Evolutionary conservation across 306 rosid species (phyloP).

Genomic region (Prunus kanzakura): DNA sequence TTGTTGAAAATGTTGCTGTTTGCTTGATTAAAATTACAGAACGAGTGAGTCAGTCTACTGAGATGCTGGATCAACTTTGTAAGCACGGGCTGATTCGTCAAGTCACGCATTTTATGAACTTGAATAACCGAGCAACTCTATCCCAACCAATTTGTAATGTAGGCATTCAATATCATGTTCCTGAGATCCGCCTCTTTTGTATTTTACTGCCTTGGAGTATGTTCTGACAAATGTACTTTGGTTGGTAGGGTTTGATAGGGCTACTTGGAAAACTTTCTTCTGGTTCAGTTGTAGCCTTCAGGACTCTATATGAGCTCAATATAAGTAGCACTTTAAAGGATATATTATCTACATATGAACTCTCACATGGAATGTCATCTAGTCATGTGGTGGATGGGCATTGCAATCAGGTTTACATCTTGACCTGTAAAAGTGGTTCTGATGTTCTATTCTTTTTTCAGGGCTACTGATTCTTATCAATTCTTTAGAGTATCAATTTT

Average conservation of each 20-base stretch:
- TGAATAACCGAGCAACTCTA: constrained; percentile 57
- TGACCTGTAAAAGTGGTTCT: constrained; percentile 10
- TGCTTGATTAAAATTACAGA: constrained; percentile 82
- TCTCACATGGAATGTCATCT: constrained; percentile 68
- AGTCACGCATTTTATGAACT: constrained; percentile 57
- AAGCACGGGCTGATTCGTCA: constrained; percentile 74
- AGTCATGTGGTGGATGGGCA: constrained; percentile 67
- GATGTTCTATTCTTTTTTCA: constrained; percentile 13
- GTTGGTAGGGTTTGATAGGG: constrained; percentile 81
- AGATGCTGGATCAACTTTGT: constrained; percentile 85
- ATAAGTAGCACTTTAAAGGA: constrained; percentile 73
- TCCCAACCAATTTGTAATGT: constrained; percentile 71
- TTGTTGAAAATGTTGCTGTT: constrained; percentile 78
- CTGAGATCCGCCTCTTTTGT: constrained; percentile 6
- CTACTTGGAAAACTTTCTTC: constrained; percentile 80
- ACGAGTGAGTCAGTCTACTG: constrained; percentile 60
- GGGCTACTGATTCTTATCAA: constrained; percentile 1
- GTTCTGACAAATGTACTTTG: constrained; percentile 25
- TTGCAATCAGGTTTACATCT: constrained; percentile 67
- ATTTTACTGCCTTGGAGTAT: constrained; percentile 24
- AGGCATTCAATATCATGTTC: constrained; percentile 22
- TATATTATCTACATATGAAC: constrained; percentile 57
- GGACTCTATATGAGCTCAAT: constrained; percentile 69
- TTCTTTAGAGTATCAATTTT: neutral
- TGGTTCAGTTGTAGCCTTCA: constrained; percentile 78